These are phyloP conservation scores for Penicillium taxi DNA, from an alignment of 495 filamentous ascomycete genomes.

Conservation along the genomic window DNA sequence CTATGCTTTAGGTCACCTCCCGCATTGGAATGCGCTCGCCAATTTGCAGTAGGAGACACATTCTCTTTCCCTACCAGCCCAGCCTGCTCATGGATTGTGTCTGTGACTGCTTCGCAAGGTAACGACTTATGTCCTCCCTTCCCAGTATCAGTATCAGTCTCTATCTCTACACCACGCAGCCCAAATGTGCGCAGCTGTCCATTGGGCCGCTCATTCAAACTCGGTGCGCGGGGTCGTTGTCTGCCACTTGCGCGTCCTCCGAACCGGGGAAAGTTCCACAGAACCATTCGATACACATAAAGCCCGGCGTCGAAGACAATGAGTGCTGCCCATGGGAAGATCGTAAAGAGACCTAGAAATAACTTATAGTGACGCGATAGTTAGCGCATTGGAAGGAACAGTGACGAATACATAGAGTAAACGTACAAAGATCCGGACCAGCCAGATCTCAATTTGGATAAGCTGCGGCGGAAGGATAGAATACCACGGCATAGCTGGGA, in stretches of 20 bases:
- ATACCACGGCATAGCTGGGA: conserved; percentile 55
- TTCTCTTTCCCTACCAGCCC: conserved; percentile 10
- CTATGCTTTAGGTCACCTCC: conserved; percentile 12
- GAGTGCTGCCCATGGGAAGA: conserved; percentile 58
- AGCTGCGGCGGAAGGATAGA: conserved; percentile 54
- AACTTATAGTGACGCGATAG: conserved; percentile 37
- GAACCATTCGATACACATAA: conserved; percentile 52
- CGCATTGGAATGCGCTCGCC: conserved; percentile 3
- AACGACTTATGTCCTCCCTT: too few species aligned
- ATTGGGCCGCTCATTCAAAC: conserved; percentile 51
- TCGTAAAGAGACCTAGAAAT: conserved; percentile 53
- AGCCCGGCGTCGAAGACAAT: conserved; percentile 60
- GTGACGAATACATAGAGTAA: neutral
- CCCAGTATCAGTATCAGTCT: conserved; percentile 2
- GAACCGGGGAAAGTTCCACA: conserved; percentile 52
- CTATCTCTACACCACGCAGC: conserved; percentile 22
- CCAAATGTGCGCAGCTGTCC: conserved; percentile 47
- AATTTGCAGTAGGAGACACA: conserved; percentile 2
- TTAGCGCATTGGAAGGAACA: conserved; percentile 1
- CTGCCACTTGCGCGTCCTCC: conserved; percentile 58
- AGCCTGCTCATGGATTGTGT: neutral
- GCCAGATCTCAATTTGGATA: conserved; percentile 54
- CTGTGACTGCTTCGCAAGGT: too few species aligned
- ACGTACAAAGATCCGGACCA: conserved; percentile 55
- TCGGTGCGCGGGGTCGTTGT: conserved; percentile 55